phyloP scores from a whole-genome alignment of 768 basidiomycete genomes.

The Lanmaoa rubissima region DNA sequence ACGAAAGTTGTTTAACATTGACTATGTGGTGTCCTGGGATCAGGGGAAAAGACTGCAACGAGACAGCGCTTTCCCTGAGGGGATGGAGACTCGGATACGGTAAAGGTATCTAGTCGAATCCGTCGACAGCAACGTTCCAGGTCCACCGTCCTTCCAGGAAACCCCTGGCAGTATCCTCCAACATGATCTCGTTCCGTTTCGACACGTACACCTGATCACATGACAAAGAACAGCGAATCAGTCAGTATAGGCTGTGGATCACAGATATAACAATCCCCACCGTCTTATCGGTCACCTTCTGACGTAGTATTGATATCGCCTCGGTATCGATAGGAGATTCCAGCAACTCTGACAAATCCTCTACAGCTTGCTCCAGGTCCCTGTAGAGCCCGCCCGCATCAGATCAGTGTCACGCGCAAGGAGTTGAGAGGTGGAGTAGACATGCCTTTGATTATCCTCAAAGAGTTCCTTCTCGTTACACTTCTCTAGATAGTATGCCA shows the following conservation, averaged over 20 bases:
- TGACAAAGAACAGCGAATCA: background rate
- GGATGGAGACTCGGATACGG: background rate
- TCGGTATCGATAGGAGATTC: conserved; percentile 91
- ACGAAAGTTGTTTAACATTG: background rate
- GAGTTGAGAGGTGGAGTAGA: background rate
- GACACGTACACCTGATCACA: conserved; percentile 79
- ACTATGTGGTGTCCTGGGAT: conserved; percentile 1
- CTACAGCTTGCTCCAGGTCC: conserved; percentile 92
- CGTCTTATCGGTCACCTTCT: conserved; percentile 95
- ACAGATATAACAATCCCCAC: conserved; percentile 40
- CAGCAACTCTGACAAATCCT: conserved; percentile 88
- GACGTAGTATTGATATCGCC: conserved; percentile 73
- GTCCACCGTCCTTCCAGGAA: conserved; percentile 83
- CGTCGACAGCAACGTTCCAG: conserved; percentile 74
- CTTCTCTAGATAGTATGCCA: conserved; percentile 94
- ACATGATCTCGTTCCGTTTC: conserved; percentile 91
- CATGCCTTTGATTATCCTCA: conserved; percentile 92
- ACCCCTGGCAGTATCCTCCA: conserved; percentile 92
- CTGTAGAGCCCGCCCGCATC: conserved; percentile 35
- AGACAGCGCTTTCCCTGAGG: background rate
- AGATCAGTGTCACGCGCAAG: background rate
- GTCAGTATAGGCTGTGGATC: background rate
- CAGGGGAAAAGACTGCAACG: background rate
- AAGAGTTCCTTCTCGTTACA: conserved; percentile 94
- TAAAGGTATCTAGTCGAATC: conserved; percentile 50